Percentiles rank a stretch among this genome's conserved stretches.
These are phyloP conservation scores for Beauveria scarabaeidicola DNA, from an alignment of 2,329 filamentous ascomycete genomes.

Conservation along the genomic window DNA sequence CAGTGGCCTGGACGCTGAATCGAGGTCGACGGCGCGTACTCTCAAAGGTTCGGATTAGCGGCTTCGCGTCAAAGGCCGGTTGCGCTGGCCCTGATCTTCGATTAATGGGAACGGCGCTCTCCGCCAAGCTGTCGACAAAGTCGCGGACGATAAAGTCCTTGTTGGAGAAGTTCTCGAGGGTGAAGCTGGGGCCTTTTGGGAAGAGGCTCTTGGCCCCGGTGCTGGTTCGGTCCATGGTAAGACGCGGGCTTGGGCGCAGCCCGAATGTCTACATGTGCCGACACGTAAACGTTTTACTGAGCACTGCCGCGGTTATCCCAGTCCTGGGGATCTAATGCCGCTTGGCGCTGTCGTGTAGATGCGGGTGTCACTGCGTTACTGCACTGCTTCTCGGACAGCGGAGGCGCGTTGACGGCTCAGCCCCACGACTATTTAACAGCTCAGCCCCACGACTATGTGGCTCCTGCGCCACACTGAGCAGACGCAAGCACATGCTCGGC, in stretches of 20 bases:
- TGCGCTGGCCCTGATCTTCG: conserved; percentile 64
- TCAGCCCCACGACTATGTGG: conserved; percentile 15
- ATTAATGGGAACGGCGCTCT: conserved; percentile 68
- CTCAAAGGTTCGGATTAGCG: conserved; percentile 91
- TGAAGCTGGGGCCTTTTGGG: conserved; percentile 73
- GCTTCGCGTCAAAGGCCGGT: conserved; percentile 83
- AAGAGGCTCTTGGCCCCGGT: conserved; percentile 58
- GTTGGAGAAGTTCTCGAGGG: conserved; percentile 76
- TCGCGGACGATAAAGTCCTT: conserved; percentile 97
- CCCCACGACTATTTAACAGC: conserved; percentile 18
- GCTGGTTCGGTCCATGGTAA: conserved; percentile 34
- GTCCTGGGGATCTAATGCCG: neutral
- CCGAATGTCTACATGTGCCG: conserved; percentile 23
- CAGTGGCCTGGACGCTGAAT: neutral
- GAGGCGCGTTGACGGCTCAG: conserved; percentile 11
- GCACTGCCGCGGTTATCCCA: neutral
- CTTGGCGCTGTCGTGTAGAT: conserved; percentile 5
- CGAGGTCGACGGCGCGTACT: conserved; percentile 31
- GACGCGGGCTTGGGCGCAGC: conserved; percentile 6
- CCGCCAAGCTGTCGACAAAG: conserved; percentile 88
- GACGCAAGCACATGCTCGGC: conserved; percentile 11
- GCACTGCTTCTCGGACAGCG: neutral
- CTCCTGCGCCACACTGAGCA: conserved; percentile 5
- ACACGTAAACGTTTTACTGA: neutral
- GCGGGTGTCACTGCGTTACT: conserved; percentile 4